Base-by-base conservation (phyloP, 805 yeast genomes). In the Saccharomycopsis sp. region DNA sequence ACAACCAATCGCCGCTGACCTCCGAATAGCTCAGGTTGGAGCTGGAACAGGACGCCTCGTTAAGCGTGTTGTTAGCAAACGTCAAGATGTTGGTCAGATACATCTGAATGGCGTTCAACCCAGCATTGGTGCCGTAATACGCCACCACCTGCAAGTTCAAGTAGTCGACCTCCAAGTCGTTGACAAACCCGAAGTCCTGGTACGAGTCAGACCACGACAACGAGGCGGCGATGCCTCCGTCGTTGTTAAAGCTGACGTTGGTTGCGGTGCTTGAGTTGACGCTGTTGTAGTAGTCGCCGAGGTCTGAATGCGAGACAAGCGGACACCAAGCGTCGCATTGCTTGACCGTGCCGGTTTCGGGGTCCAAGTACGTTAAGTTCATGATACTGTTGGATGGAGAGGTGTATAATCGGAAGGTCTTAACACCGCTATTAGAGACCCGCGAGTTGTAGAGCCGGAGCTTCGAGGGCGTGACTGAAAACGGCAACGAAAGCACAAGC, bases 291-390 rank as follows among this genome's bases (percentile, higher is more conserved):
- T 72, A 65, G 14, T 58, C 14, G 38, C 66, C 49, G 53, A 86
- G 68, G 1, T 69, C 66, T 0, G 75, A 58, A 12, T 70, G 68
- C 29, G 76, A 75, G 1, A 78, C 72, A 24, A 93, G 73, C 0
- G 97, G 96, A 71, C 99, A 94, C 79, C 82, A 86, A 0, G 97
- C 96, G 70, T 91, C 97, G 75, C 99, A 94, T 67, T 73, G 73
- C 15, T 72, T 68, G 2, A 78, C 55, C n/a, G 75, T 72, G 54
- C 86, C 83, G 1, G 89, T 78, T 0, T 68, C 61, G 2, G 96
- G 96, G 67, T 93, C 93, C 22, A 87, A 74, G 66, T 91, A 94
- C 0, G 96, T 83, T 63, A 94, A 70, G 69, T 94, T 94, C 97
- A 94, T 88, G 62, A 93, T 93, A 63, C 97, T 89, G 64, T 85